These are phyloP conservation scores for Penicillium sp. DNA, from an alignment of 2,329 filamentous ascomycete genomes.

Conservation along the genomic window DNA sequence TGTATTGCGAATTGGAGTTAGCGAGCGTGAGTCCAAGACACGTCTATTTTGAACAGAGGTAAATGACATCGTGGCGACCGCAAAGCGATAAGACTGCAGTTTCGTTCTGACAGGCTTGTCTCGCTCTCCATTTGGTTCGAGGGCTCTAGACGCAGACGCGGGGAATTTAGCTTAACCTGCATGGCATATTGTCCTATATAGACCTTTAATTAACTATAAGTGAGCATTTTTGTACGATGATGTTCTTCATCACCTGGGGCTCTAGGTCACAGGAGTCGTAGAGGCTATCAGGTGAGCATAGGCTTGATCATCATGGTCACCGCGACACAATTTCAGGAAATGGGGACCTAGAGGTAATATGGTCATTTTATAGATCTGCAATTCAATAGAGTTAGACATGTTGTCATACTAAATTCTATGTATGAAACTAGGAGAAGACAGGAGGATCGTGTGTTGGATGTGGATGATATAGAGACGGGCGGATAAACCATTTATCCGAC, in stretches of 20 bases:
- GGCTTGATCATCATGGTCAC: conserved; percentile 3
- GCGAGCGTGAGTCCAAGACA: neutral
- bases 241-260: conserved; percentile 7
- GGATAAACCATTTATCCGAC: conserved; percentile 8
- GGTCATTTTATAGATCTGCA: neutral
- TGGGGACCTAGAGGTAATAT: neutral
- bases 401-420: neutral
- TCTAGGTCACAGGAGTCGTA: conserved; percentile 2
- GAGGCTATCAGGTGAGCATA: conserved; percentile 8
- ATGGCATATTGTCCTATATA: neutral
- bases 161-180: neutral
- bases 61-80: conserved; percentile 7
- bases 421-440: neutral
- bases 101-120: conserved; percentile 4
- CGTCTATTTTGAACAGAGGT: conserved; percentile 1
- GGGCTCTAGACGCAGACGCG: conserved; percentile 1
- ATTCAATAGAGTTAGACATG: neutral
- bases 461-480: neutral
- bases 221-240: neutral
- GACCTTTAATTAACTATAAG: neutral
- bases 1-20: conserved; percentile 1
- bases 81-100: conserved; percentile 10
- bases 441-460: neutral
- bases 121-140: conserved; percentile 20
- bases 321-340: neutral